A percentile compares a stretch with the other conserved stretches of the same genome.
These are phyloP conservation scores for Mrakia blollopis DNA, from an alignment of 768 basidiomycete species.

Conservation along the genomic window DNA sequence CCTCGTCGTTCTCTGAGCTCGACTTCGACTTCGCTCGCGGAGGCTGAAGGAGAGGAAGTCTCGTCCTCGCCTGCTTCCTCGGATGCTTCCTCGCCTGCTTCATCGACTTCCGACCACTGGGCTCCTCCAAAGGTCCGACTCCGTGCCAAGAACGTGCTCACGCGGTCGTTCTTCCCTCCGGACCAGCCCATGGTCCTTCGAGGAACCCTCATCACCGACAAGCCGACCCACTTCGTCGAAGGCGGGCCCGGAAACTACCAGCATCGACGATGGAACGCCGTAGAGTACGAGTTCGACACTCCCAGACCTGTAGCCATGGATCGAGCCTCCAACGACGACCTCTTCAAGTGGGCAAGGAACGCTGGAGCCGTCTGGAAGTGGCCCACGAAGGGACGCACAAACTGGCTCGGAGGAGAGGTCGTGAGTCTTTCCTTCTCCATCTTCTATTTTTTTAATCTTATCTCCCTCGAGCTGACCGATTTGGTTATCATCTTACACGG, in stretches of 20 bases:
- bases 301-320: not conserved
- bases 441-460: not conserved
- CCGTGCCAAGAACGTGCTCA: too few relatives aligned
- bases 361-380: constrained; percentile 19
- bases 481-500: not conserved
- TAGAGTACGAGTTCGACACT: not conserved
- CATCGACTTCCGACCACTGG: too few relatives aligned
- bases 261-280: not conserved
- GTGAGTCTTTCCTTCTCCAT: constrained; percentile 14
- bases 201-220: too few relatives aligned
- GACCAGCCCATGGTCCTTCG: too few relatives aligned
- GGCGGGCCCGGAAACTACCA: too few relatives aligned
- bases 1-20: not conserved
- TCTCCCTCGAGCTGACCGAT: too few relatives aligned
- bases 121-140: too few relatives aligned
- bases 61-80: not conserved
- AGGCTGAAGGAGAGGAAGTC: not conserved
- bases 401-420: constrained; percentile 31
- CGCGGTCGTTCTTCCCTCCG: too few relatives aligned
- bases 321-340: constrained; percentile 1
- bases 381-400: constrained; percentile 13
- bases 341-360: constrained; percentile 13
- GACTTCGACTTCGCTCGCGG: not conserved
- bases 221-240: too few relatives aligned
- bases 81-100: too few relatives aligned